Evolutionary conservation across 192 early-diverging fungal genomes (phyloP), one percentile per base, ranked within the genome.

Genomic region (Coemansia sp.): DNA sequence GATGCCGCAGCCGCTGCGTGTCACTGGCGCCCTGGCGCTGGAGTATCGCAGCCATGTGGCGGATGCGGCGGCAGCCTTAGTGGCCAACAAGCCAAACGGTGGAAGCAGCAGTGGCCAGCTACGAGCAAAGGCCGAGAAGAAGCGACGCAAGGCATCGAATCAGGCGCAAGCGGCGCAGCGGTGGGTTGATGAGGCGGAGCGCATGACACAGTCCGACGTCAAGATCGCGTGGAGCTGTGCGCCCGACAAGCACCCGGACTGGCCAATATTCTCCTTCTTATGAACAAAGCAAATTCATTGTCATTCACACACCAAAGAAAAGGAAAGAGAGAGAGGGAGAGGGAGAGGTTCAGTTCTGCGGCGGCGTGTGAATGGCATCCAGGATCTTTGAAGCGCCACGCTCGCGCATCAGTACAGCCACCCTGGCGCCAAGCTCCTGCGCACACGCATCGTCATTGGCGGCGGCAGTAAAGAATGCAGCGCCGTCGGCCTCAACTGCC

Each of bases 381-480:
- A 91, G 71, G 20, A 91, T 87, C 0, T 61, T 73, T 9, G 66
- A 59, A 1, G 84, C 90, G 17, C 90, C 90, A 25, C 60, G 59
- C 33, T 65, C 73, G 42, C 80, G 72, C 71, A 91, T 74, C 42
- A 45, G 41, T 2, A 62, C 69, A 4, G 85, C 87, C 0, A 89
- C 62, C 2, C 60, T 22, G 15, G 50, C 56, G 25, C 88, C 90
- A 33, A 89, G 61, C 0, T 48, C 40, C 29, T 72, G 60, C 0
- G 87, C 88, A 10, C 49, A 34, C 3, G 32, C 48, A 17, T 79
- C 65, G 4, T 58, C 53, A 3, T 56, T 29, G 29, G 3, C 29
- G 29, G 1, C 29, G 29, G 29, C 29, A 3, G 29, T 3, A 29
- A 29, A 29, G 1, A 3, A 29, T 3, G 22, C 34, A 9, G 6